Percentiles rank a stretch among this genome's conserved stretches.
These are phyloP conservation scores for Marasmius fiardii DNA, from an alignment of 1,284 basidiomycete genomes.

Conservation along the genomic window DNA sequence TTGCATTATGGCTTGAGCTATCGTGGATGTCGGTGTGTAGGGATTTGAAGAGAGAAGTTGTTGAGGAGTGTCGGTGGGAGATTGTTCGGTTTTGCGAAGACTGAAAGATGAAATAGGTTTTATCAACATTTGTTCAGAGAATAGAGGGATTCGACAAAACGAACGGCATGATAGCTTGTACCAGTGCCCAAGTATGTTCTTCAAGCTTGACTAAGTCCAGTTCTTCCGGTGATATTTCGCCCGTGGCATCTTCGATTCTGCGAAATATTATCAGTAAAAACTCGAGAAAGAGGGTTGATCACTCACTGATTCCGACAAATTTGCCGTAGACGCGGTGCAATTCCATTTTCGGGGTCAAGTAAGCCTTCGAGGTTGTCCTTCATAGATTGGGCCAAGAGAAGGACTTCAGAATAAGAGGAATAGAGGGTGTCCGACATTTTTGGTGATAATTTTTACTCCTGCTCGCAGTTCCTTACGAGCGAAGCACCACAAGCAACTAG, in stretches of 20 bases:
- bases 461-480: background rate
- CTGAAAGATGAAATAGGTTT: conserved; percentile 30
- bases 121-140: background rate
- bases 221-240: conserved; percentile 42
- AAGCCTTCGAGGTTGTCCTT: conserved; percentile 59
- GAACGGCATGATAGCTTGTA: conserved; percentile 73
- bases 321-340: conserved; percentile 62
- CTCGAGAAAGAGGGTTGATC: conserved; percentile 8
- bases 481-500: too few species aligned
- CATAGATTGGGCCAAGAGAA: conserved; percentile 52
- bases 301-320: conserved; percentile 64
- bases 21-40: conserved; percentile 70
- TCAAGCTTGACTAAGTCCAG: conserved; percentile 67
- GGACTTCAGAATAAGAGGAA: conserved; percentile 60
- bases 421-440: conserved; percentile 44
- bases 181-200: conserved; percentile 76
- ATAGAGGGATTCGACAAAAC: conserved; percentile 15
- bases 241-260: conserved; percentile 44
- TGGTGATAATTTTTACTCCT: background rate
- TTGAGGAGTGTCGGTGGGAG: conserved; percentile 42
- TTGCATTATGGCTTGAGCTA: conserved; percentile 69
- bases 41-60: conserved; percentile 64
- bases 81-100: conserved; percentile 56
- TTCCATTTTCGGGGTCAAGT: conserved; percentile 62
- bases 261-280: conserved; percentile 36